Percentiles rank a stretch among this genome's conserved stretches.
These are phyloP conservation scores for Heterobasidion occidentale DNA, from an alignment of 1,284 basidiomycete species.

Conservation along the genomic window DNA sequence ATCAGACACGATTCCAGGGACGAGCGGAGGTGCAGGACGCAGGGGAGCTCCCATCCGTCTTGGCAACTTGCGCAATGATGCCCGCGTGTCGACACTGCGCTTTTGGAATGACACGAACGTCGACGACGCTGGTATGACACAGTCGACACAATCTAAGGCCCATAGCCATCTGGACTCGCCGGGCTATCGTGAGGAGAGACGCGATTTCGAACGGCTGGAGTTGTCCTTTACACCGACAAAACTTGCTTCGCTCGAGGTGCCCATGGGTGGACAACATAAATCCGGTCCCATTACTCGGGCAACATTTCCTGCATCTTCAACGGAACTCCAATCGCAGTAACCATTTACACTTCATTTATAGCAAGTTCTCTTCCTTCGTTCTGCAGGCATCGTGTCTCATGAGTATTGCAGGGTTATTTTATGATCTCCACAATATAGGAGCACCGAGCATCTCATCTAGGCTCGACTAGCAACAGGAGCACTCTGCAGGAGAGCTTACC, in stretches of 20 bases:
- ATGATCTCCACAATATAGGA: too few species aligned
- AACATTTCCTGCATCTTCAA: background rate
- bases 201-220: background rate
- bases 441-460: too few species aligned
- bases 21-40: background rate
- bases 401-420: too few species aligned
- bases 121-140: background rate
- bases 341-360: background rate
- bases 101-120: background rate
- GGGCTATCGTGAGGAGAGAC: background rate
- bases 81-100: background rate
- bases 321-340: background rate
- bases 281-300: background rate
- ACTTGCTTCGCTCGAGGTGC: background rate
- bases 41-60: background rate
- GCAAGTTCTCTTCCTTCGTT: too few species aligned
- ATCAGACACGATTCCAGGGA: background rate
- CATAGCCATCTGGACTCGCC: background rate
- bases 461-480: too few species aligned
- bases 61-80: background rate
- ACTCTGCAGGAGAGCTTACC: too few species aligned
- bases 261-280: background rate
- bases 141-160: background rate
- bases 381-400: too few species aligned
- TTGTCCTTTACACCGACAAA: background rate